Evolutionary conservation across 2,329 filamentous ascomycete species (phyloP).

Genomic region (Neospermospora avenae): DNA sequence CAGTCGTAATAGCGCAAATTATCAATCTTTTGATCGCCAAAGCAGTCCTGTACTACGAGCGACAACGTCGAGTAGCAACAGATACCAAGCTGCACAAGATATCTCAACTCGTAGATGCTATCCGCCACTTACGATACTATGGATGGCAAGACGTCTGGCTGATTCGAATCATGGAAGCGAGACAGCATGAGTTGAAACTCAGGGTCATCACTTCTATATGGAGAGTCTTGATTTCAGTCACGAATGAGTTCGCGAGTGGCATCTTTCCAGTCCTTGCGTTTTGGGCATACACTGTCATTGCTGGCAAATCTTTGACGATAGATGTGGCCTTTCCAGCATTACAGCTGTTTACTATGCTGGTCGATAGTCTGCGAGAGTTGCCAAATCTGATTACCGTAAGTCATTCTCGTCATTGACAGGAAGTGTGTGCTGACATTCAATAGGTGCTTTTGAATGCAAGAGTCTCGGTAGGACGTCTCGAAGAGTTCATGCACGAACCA

Average conservation of each 20-base stretch:
- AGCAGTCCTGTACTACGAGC: slow-evolving; percentile 65
- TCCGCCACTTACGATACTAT: slow-evolving; percentile 40
- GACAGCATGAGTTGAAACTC: slow-evolving; percentile 64
- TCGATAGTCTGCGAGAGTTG: slow-evolving; percentile 68
- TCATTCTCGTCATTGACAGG: not conserved
- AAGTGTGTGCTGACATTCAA: not conserved
- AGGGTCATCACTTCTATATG: slow-evolving; percentile 63
- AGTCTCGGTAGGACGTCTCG: slow-evolving; percentile 78
- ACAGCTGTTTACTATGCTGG: slow-evolving; percentile 74
- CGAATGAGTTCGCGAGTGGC: slow-evolving; percentile 69
- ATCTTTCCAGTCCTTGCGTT: slow-evolving; percentile 80
- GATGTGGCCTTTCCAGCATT: slow-evolving; percentile 86
- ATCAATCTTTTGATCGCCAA: slow-evolving; percentile 67
- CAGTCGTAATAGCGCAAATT: slow-evolving; percentile 65
- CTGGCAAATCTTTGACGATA: slow-evolving; percentile 65
- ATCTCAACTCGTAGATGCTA: slow-evolving; percentile 73
- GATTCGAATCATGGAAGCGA: slow-evolving; percentile 61
- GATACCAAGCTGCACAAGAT: slow-evolving; percentile 77
- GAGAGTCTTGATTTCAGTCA: slow-evolving; percentile 59
- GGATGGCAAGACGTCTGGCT: slow-evolving; percentile 80
- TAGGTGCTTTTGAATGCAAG: slow-evolving; percentile 66
- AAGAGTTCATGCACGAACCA: slow-evolving; percentile 82
- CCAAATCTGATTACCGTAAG: slow-evolving; percentile 68
- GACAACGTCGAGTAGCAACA: slow-evolving; percentile 66
- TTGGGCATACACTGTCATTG: slow-evolving; percentile 73